Base-by-base conservation (phyloP, 129 eudicot genomes). In the Mikania micrantha region DNA sequence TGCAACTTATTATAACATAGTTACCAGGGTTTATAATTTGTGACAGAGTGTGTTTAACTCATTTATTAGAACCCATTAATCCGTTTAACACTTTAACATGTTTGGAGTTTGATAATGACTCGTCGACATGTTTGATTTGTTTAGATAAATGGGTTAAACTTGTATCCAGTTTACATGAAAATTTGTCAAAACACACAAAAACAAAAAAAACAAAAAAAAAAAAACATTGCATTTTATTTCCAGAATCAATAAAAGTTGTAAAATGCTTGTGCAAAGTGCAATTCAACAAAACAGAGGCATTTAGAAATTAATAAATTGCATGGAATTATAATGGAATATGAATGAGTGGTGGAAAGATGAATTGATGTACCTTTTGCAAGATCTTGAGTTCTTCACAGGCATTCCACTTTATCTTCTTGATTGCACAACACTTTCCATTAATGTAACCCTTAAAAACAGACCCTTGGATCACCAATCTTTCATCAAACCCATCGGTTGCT, bases 401-500 rank as follows among this genome's bases (percentile, higher is more conserved):
- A 86, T 93, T 88, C 98, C 98, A 93, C 60, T 93, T 93, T 96
- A 93, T 88, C 66, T 84, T 88, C 86, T 93, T 93, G 83, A 93
- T 93, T 1, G 98, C 96, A 81, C 67, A 86, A 9, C 67, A 27
- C 35, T 80, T 83, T 10, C 95, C 98, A 84, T 81, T 80, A 74
- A 93, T 79, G 64, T 53, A 62, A 11, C 95, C 98, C 75, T 79
- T 88, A 5, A 80, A 93, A 21, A 93, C 98, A 76, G 96, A 88
- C 17, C 96, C 98, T 57, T 88, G 81, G 64, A 93, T 79, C 67
- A 86, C 57, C 36, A 58, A 78, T 71, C 74, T 86, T 32, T 84
- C 84, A 82, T 84, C 82, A 73, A 93, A 93, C 4, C 81, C 91
- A 67, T 84, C 82, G 24, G 98, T 93, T 66, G 98, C 95, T 71